A percentile compares a stretch with the other conserved stretches of the same genome.
Conservation (phyloP, 768 basidiomycete species). For the Pulveroboletus ravenelii region DNA sequence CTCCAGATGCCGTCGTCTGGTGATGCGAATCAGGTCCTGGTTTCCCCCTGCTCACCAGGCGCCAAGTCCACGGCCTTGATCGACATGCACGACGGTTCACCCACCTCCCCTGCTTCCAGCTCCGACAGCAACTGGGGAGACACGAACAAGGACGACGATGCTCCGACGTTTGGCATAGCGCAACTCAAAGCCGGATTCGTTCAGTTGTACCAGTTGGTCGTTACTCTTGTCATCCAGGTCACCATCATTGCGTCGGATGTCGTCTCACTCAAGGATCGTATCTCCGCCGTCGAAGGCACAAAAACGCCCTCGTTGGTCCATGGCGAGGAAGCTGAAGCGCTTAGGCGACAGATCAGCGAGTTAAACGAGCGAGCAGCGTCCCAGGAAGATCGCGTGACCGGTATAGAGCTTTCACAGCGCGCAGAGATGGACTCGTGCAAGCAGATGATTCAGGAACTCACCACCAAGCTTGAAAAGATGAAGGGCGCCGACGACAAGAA, state of each 20-base stretch:
- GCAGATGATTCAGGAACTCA: slow-evolving; percentile 13
- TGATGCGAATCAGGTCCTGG: neutral
- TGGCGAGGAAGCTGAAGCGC: neutral
- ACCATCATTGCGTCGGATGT: slow-evolving; percentile 8
- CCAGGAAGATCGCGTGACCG: slow-evolving; percentile 12
- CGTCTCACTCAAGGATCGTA: slow-evolving; percentile 15
- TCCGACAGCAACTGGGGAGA: neutral
- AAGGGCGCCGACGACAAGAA: slow-evolving; percentile 7
- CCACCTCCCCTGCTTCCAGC: neutral
- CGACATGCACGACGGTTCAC: neutral
- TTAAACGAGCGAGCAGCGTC: slow-evolving; percentile 7
- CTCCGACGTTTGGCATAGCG: neutral
- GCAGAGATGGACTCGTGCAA: neutral
- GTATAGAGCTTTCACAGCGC: slow-evolving; percentile 7
- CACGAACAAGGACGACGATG: neutral
- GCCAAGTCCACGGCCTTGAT: neutral
- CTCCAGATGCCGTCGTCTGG: neutral
- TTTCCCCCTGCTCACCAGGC: neutral
- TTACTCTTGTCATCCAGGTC: slow-evolving; percentile 2
- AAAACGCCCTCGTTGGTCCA: neutral
- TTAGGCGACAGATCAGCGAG: slow-evolving; percentile 6
- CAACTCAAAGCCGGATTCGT: slow-evolving; percentile 4
- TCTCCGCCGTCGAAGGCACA: slow-evolving; percentile 10
- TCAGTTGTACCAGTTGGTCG: slow-evolving; percentile 7
- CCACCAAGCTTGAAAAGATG: neutral